These are phyloP conservation scores for Ambrosiella beaveri DNA, from an alignment of 2,329 filamentous ascomycete species.

Conservation along the genomic window DNA sequence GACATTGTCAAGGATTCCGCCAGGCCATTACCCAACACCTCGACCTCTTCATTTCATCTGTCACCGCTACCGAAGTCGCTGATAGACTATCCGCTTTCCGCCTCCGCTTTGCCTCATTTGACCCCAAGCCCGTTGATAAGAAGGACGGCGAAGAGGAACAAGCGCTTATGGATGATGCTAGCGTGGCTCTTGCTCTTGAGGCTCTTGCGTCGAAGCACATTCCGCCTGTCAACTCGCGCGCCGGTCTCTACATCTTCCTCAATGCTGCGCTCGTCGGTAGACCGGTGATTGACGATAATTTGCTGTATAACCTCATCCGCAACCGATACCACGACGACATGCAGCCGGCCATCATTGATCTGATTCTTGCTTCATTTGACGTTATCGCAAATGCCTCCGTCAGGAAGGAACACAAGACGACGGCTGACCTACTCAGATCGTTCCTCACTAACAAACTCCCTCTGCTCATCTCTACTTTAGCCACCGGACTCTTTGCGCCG, in stretches of 20 bases:
- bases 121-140: constrained; percentile 17
- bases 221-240: constrained; percentile 56
- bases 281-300: constrained; percentile 65
- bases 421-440: constrained; percentile 61
- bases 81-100: constrained; percentile 40
- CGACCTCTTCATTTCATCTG: constrained; percentile 34
- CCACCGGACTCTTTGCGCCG: constrained; percentile 52
- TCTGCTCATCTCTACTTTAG: constrained; percentile 33
- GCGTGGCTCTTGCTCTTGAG: constrained; percentile 35
- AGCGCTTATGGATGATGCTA: constrained; percentile 19
- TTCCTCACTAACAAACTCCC: constrained; percentile 61
- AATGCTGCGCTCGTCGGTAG: constrained; percentile 71
- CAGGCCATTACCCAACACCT: constrained; percentile 34
- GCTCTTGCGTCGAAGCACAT: constrained; percentile 43
- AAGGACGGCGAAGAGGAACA: constrained; percentile 16
- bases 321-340: constrained; percentile 74
- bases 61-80: constrained; percentile 38
- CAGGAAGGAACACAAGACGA: constrained; percentile 35
- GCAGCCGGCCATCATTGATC: constrained; percentile 59
- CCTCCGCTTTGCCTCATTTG: constrained; percentile 35
- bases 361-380: constrained; percentile 80
- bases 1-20: constrained; percentile 23
- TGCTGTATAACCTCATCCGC: constrained; percentile 63
- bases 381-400: constrained; percentile 76
- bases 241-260: constrained; percentile 70